Percentiles rank a stretch among this genome's conserved stretches.
These are phyloP conservation scores for Diplodia scrobiculata DNA, from an alignment of 2,329 filamentous ascomycete genomes.

Conservation along the genomic window DNA sequence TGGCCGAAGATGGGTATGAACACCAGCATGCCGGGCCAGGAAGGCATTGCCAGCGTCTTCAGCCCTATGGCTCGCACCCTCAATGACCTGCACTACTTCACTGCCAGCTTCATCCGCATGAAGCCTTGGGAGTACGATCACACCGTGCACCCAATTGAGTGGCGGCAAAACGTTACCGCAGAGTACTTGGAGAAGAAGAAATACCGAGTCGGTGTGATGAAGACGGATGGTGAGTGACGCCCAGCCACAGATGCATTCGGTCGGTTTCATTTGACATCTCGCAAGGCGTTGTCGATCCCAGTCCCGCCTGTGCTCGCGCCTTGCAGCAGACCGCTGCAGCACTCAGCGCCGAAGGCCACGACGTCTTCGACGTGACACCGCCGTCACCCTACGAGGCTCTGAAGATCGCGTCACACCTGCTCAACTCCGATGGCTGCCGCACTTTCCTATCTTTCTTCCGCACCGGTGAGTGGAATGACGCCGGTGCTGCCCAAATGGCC, in stretches of 20 bases:
- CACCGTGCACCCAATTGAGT: slow-evolving; percentile 79
- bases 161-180: slow-evolving; percentile 65
- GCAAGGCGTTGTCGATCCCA: slow-evolving; percentile 73
- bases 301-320: slow-evolving; percentile 79
- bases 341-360: slow-evolving; percentile 71
- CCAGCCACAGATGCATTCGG: slow-evolving; percentile 16
- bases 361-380: slow-evolving; percentile 66
- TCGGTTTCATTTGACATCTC: slow-evolving; percentile 30
- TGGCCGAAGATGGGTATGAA: slow-evolving; percentile 84
- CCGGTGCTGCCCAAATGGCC: slow-evolving; percentile 73
- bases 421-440: slow-evolving; percentile 80
- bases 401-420: slow-evolving; percentile 72
- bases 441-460: slow-evolving; percentile 78
- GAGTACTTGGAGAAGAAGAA: slow-evolving; percentile 63
- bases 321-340: slow-evolving; percentile 70
- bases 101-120: slow-evolving; percentile 74
- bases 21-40: slow-evolving; percentile 90
- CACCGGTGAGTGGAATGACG: slow-evolving; percentile 75
- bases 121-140: slow-evolving; percentile 88
- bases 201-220: slow-evolving; percentile 74
- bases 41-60: slow-evolving; percentile 85
- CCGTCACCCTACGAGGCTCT: slow-evolving; percentile 69
- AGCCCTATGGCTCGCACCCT: slow-evolving; percentile 89
- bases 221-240: slow-evolving; percentile 62
- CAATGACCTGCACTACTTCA: slow-evolving; percentile 81